Evolutionary conservation across 495 filamentous ascomycete species (phyloP), one percentile per base, ranked within the genome.

Genomic region (Corynascus novoguineensis): DNA sequence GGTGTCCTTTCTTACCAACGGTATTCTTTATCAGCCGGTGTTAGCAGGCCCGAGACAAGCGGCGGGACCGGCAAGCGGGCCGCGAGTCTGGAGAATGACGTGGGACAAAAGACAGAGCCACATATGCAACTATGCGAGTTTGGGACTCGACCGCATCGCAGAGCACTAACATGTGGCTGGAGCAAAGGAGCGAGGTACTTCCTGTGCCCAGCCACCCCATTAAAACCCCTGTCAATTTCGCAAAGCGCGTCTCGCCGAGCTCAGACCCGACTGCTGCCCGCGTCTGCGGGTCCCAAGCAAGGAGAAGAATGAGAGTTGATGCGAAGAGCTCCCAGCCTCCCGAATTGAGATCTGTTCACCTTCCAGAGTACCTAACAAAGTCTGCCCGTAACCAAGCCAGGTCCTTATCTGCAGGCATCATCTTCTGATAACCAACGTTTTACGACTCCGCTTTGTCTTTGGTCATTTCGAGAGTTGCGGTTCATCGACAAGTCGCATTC

Each of bases 181-280:
- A 53, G 59, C n/a, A 9, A 37, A 37, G 34, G 11, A 34, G 31
- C 31, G 6, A 34, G 21, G 45, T 14, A 24, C 46, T 29, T 14
- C 27, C 11, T 7, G 12, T 46, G 0, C 53, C 59, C 59, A 54
- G 54, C 59, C 59, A 61, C 49, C 52, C 59, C 59, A 61, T 61
- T 61, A 53, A 61, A 50, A 1, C 49, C 59, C 59, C 44, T 32
- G 53, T 49, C 42, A 11, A 8, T 37, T 17, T 14, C 29, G 38
- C 58, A 53, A 53, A 47, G 50, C 28, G 17, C 4, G 38, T 27
- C 25, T 53, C 59, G 53, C 47, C 15, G 21, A 25, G 34, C 34
- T 46, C 37, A 21, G n/a, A 31, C 10, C 29, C 37, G n/a, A 2
- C 11, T 21, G n/a, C 17, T 14, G n/a, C 31, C 29, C 47, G 53